Percentiles rank a stretch among this genome's conserved stretches.
Evolutionary conservation across 2,329 filamentous ascomycete species (phyloP).

Genomic region (Colletotrichum lentis): DNA sequence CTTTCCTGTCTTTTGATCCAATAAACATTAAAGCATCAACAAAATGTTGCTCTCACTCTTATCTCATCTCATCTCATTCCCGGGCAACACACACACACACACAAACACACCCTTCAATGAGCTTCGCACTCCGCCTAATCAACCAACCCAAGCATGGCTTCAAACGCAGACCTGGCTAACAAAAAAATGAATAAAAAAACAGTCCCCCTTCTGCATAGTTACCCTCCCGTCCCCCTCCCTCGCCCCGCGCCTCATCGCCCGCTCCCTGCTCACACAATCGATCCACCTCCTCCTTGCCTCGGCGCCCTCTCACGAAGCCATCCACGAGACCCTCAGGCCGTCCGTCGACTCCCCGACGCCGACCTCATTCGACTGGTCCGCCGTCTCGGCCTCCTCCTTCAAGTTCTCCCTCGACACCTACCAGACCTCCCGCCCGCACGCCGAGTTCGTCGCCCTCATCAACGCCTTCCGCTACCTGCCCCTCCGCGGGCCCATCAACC

Average conservation of each 20-base stretch:
- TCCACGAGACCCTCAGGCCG: constrained; percentile 71
- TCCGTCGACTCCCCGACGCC: background rate
- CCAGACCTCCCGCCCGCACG: constrained; percentile 72
- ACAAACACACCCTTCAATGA: background rate
- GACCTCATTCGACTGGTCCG: constrained; percentile 66
- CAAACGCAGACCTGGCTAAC: background rate
- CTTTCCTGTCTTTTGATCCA: background rate
- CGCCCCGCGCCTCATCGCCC: constrained; percentile 72
- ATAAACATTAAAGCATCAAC: too few species aligned
- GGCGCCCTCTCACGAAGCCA: constrained; percentile 69
- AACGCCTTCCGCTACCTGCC: constrained; percentile 81
- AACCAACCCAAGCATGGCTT: background rate
- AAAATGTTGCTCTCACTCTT: too few species aligned
- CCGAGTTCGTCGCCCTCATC: constrained; percentile 76
- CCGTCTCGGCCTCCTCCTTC: constrained; percentile 74
- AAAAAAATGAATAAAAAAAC: background rate
- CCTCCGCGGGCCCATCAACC: constrained; percentile 79
- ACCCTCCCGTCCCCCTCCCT: constrained; percentile 70
- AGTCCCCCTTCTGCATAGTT: constrained; percentile 90
- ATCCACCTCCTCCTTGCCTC: constrained; percentile 91
- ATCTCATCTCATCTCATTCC: too few species aligned
- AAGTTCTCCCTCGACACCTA: constrained; percentile 87
- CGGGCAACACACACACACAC: too few species aligned
- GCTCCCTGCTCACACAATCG: constrained; percentile 82
- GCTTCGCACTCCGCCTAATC: background rate